Percentiles rank a stretch among this genome's conserved stretches.
Conservation (phyloP, 805 yeast species). For the Myxozyma mucilagina region DNA sequence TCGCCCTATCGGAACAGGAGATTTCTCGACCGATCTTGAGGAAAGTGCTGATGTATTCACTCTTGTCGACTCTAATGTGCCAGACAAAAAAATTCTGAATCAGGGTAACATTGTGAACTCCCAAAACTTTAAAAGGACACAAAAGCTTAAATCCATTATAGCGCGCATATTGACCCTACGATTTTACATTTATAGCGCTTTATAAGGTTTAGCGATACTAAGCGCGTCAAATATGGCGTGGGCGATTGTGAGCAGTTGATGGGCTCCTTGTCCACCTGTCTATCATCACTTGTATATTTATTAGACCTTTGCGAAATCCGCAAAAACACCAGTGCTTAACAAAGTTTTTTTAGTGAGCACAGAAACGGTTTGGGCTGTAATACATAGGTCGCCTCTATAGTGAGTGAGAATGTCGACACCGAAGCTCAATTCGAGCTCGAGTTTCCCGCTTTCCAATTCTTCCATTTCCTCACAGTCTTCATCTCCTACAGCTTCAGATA, state of each 20-base stretch:
- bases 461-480: constrained; percentile 8
- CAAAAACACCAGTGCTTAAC: not conserved
- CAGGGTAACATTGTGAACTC: constrained; percentile 7
- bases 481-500: constrained; percentile 11
- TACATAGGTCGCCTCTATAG: not conserved
- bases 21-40: not conserved
- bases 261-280: not conserved
- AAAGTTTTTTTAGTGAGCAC: not conserved
- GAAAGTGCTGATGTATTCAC: too few relatives aligned
- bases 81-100: constrained; percentile 1
- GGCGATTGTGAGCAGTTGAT: constrained; percentile 7
- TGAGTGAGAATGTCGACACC: constrained; percentile 8
- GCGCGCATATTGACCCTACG: not conserved
- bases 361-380: not conserved
- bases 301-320: not conserved
- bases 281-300: not conserved
- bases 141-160: not conserved
- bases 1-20: not conserved
- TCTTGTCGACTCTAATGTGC: not conserved
- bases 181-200: not conserved
- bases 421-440: constrained; percentile 2
- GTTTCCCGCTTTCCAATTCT: constrained; percentile 2
- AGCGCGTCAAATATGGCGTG: not conserved
- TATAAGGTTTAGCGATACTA: not conserved
- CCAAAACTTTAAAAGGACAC: not conserved